Conservation (phyloP, 768 basidiomycete species). For the Hemileccinum rubropunctum region DNA sequence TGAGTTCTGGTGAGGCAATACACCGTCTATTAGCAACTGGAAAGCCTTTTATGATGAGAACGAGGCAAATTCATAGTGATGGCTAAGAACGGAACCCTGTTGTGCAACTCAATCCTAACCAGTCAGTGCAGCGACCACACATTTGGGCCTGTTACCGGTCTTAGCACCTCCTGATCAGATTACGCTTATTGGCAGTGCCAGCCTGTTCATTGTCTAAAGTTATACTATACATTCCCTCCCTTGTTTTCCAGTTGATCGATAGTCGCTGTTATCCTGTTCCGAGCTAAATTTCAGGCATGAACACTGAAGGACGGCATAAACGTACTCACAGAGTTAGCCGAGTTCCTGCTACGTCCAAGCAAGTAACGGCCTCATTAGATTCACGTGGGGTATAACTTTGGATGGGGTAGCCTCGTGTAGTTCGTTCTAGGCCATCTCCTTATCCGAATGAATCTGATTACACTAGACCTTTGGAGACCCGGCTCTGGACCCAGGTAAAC, state of each 20-base stretch:
- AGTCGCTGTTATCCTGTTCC: no score
- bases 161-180: background rate
- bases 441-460: background rate
- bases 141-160: background rate
- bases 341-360: no score
- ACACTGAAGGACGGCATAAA: no score
- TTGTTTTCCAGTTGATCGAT: no score
- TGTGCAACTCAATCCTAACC: background rate
- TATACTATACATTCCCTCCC: background rate
- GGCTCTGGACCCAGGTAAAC: background rate
- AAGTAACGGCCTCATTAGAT: background rate
- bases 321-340: no score
- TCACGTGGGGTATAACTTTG: background rate
- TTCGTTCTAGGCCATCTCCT: background rate
- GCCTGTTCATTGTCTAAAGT: background rate
- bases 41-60: background rate
- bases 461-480: background rate
- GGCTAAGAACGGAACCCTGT: background rate
- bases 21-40: background rate
- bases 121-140: background rate
- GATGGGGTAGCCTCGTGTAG: background rate
- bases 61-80: background rate
- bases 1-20: background rate
- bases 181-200: background rate
- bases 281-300: no score